Percentiles rank a stretch among this genome's conserved stretches.
Conservation (phyloP, 306 rosid genomes). For the Senna siamea region DNA sequence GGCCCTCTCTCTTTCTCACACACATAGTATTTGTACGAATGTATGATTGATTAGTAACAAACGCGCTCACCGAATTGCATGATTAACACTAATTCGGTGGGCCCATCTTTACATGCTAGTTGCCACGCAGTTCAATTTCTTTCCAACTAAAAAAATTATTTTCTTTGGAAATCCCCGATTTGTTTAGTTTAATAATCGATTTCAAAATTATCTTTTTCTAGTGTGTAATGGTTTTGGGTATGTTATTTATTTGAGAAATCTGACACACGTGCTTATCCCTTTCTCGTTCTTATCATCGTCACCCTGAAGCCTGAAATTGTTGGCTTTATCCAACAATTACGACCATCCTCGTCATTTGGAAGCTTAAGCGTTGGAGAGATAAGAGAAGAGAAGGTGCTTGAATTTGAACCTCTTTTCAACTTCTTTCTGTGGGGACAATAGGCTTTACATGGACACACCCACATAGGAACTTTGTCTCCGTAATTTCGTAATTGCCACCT, state of each 20-base stretch:
- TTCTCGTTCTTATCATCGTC: conserved; percentile 50
- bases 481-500: not conserved
- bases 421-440: conserved; percentile 48
- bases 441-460: not conserved
- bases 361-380: not conserved
- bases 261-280: conserved; percentile 68
- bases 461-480: no score
- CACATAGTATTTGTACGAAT: not conserved
- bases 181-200: not conserved
- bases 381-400: conserved; percentile 22
- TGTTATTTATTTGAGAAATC: conserved; percentile 36
- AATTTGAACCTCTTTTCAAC: conserved; percentile 19
- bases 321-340: conserved; percentile 47
- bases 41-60: not conserved
- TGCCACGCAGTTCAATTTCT: conserved; percentile 17
- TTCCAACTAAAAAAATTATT: not conserved
- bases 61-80: conserved; percentile 34
- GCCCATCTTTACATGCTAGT: conserved; percentile 28
- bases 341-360: conserved; percentile 41
- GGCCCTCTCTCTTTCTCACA: conserved; percentile 42
- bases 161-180: not conserved
- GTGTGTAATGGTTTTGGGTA: not conserved
- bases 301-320: not conserved
- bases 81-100: conserved; percentile 36
- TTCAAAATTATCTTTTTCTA: not conserved